Conservation (phyloP, 495 filamentous ascomycete genomes). For the Penicillium mononematosum region DNA sequence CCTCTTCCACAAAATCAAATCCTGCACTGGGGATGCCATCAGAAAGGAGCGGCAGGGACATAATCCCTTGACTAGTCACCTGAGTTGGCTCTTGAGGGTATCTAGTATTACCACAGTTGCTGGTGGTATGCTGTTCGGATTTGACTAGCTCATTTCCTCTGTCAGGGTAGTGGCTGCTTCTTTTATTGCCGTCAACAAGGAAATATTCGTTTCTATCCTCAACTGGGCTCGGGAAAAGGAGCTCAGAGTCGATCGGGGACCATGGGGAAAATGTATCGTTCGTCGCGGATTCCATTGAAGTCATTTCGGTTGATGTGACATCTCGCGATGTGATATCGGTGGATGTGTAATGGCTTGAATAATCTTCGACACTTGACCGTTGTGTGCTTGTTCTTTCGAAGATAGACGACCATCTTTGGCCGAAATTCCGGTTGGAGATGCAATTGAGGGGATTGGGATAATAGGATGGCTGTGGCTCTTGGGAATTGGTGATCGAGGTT, state of each 20-base stretch:
- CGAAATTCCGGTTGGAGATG: neutral
- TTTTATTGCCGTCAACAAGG: constrained; percentile 39
- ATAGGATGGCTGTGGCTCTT: neutral
- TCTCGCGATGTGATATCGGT: constrained; percentile 13
- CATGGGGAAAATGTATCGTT: constrained; percentile 28
- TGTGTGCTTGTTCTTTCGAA: neutral
- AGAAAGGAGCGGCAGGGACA: neutral
- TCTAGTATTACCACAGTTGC: neutral
- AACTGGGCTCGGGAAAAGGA: constrained; percentile 18
- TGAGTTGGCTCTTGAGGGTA: neutral
- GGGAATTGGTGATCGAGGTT: neutral
- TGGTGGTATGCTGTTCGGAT: constrained; percentile 2
- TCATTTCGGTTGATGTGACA: constrained; percentile 15
- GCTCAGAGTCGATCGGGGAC: constrained; percentile 31
- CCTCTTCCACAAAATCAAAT: constrained; percentile 1
- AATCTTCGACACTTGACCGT: constrained; percentile 2
- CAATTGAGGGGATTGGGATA: neutral
- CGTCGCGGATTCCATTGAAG: constrained; percentile 22
- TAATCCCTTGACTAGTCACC: neutral
- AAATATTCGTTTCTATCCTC: constrained; percentile 33
- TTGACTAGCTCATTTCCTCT: constrained; percentile 30
- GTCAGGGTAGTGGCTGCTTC: constrained; percentile 25
- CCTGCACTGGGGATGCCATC: neutral
- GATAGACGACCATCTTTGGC: neutral
- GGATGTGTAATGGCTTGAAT: constrained; percentile 4